Evolutionary conservation across 2,329 filamentous ascomycete species (phyloP).

Genomic region (Talaromyces sp.): DNA sequence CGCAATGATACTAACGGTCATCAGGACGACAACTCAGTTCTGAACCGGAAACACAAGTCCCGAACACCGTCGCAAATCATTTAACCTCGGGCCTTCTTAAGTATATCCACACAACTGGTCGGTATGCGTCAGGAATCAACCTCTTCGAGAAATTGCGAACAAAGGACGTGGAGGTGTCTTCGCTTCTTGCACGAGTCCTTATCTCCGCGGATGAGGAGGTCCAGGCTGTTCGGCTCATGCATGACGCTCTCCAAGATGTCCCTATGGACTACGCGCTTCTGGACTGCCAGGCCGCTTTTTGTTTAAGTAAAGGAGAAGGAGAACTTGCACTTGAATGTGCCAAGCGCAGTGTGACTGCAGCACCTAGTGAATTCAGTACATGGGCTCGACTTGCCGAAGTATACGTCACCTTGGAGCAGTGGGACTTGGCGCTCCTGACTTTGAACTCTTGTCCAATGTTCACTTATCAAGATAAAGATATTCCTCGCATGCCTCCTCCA

Average conservation of each 20-base stretch:
- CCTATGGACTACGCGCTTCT: conserved; percentile 98
- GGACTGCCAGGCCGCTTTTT: conserved; percentile 88
- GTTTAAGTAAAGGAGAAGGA: conserved; percentile 80
- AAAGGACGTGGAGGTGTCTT: conserved; percentile 90
- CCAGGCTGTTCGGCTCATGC: conserved; percentile 82
- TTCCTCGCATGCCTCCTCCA: conserved; percentile 89
- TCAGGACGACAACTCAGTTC: conserved; percentile 91
- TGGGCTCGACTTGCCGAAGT: conserved; percentile 93
- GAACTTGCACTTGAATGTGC: conserved; percentile 89
- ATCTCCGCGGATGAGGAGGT: conserved; percentile 97
- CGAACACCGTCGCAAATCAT: conserved; percentile 94
- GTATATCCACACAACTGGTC: conserved; percentile 92
- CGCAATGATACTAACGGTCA: neutral
- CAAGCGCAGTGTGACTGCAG: conserved; percentile 89
- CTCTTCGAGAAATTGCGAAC: conserved; percentile 92
- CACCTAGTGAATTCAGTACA: conserved; percentile 93
- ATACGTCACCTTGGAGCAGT: conserved; percentile 90
- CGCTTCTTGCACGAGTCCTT: conserved; percentile 82
- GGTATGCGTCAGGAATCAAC: conserved; percentile 93
- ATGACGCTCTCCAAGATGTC: conserved; percentile 82
- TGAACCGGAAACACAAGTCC: conserved; percentile 94
- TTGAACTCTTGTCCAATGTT: conserved; percentile 99
- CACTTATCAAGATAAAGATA: conserved; percentile 97
- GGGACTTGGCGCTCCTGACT: conserved; percentile 91
- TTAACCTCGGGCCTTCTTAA: conserved; percentile 87